Percentiles rank a stretch among this genome's conserved stretches.
These are phyloP conservation scores for Aspergillus novoparasiticus DNA, from an alignment of 2,329 filamentous ascomycete genomes.

Conservation along the genomic window DNA sequence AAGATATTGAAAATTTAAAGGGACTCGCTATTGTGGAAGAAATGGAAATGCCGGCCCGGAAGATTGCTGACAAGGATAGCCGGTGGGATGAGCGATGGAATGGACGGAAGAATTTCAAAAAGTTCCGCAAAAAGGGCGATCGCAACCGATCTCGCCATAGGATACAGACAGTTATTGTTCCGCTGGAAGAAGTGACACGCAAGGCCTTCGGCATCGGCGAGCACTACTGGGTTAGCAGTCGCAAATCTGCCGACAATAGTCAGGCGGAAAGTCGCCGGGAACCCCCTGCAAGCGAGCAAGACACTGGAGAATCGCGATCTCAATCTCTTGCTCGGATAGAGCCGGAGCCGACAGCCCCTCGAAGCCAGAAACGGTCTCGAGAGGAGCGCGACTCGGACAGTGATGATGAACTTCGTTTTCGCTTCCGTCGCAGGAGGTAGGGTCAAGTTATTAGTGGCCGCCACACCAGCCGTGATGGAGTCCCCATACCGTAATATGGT, in stretches of 20 bases:
- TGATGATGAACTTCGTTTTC: constrained; percentile 59
- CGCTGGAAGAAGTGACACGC: constrained; percentile 69
- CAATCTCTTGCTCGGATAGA: constrained; percentile 12
- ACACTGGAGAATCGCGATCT: constrained; percentile 11
- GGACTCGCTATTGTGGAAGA: constrained; percentile 76
- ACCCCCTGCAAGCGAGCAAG: neutral
- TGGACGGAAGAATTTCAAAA: constrained; percentile 94
- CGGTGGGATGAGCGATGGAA: constrained; percentile 92
- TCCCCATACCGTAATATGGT: neutral
- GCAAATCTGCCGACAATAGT: constrained; percentile 29
- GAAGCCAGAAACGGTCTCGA: constrained; percentile 38
- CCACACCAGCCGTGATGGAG: neutral
- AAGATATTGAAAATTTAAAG: constrained; percentile 70
- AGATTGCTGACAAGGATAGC: constrained; percentile 46
- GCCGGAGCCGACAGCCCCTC: constrained; percentile 12
- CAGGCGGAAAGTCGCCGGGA: constrained; percentile 26
- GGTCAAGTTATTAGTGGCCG: neutral
- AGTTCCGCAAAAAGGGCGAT: constrained; percentile 58
- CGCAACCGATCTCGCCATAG: constrained; percentile 41
- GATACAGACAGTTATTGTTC: constrained; percentile 64
- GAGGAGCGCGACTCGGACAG: constrained; percentile 54
- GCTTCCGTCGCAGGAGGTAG: constrained; percentile 53
- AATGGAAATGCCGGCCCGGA: constrained; percentile 61
- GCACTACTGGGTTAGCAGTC: constrained; percentile 66
- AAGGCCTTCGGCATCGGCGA: constrained; percentile 76